These are phyloP conservation scores for Verticillium albo-atrum DNA, from an alignment of 2,329 filamentous ascomycete species.

Conservation along the genomic window DNA sequence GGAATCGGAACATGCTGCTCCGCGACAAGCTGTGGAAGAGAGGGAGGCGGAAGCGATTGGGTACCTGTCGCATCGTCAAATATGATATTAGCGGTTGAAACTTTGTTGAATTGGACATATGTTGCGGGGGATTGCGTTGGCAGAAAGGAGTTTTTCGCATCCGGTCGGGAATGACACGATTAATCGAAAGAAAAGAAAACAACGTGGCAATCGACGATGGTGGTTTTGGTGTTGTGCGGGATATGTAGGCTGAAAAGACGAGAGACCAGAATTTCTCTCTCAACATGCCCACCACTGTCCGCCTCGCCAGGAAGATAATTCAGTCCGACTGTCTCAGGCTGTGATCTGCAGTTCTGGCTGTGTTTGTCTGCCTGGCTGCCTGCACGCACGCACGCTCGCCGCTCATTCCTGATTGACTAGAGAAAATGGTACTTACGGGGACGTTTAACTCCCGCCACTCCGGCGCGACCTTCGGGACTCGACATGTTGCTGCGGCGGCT, in stretches of 20 bases:
- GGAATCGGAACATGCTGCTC: slow-evolving; percentile 87
- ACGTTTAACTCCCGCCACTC: slow-evolving; percentile 36
- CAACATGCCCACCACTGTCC: neutral
- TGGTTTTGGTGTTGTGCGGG: neutral
- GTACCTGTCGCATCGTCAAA: slow-evolving; percentile 58
- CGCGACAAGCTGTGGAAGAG: slow-evolving; percentile 85
- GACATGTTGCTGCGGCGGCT: slow-evolving; percentile 24
- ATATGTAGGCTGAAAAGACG: neutral
- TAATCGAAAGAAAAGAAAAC: neutral
- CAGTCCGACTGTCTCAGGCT: neutral
- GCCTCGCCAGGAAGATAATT: neutral
- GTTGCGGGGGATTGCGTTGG: neutral
- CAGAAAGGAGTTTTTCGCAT: neutral
- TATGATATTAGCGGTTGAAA: slow-evolving; percentile 11
- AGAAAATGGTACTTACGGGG: slow-evolving; percentile 29
- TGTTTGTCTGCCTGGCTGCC: neutral
- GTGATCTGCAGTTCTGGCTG: neutral
- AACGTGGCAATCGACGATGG: neutral
- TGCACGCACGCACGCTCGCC: neutral
- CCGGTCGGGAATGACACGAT: neutral
- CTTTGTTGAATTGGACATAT: neutral
- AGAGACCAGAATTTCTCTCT: neutral
- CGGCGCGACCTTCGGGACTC: slow-evolving; percentile 33
- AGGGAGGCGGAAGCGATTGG: slow-evolving; percentile 89
- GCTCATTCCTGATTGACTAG: neutral